A percentile compares a stretch with the other conserved stretches of the same genome.
Evolutionary conservation across 176 grass and related monocot species (phyloP).

Genomic region (Leersia perrieri): DNA sequence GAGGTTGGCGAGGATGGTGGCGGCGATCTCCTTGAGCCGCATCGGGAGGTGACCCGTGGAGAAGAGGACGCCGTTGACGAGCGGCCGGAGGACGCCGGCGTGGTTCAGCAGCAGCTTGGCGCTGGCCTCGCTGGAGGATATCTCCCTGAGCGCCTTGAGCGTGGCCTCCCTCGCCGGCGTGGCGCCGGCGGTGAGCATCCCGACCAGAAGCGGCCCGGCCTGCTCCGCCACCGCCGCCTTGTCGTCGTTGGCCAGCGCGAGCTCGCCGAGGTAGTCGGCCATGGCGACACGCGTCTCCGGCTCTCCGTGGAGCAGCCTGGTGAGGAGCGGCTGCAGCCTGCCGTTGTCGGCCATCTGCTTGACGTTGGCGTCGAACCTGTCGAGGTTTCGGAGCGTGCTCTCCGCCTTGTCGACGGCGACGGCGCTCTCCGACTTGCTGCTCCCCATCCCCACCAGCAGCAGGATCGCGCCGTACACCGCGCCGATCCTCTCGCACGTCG

Average conservation of each 20-base stretch:
- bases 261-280: conserved; percentile 69
- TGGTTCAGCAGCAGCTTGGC: conserved; percentile 58
- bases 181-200: conserved; percentile 47
- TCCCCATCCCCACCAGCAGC: conserved; percentile 73
- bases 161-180: conserved; percentile 63
- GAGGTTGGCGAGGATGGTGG: conserved; percentile 70
- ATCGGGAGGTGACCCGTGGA: conserved; percentile 52
- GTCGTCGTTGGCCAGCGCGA: conserved; percentile 60
- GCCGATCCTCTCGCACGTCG: conserved; percentile 54
- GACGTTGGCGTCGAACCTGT: conserved; percentile 59
- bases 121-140: conserved; percentile 69
- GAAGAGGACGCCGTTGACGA: conserved; percentile 65
- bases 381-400: conserved; percentile 68
- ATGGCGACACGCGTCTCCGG: conserved; percentile 61
- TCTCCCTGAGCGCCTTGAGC: conserved; percentile 65
- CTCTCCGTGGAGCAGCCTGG: conserved; percentile 38
- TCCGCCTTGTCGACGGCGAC: conserved; percentile 67
- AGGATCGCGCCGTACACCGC: conserved; percentile 66
- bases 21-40: conserved; percentile 75
- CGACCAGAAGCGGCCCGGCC: conserved; percentile 56
- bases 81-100: conserved; percentile 64
- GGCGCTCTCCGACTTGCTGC: conserved; percentile 62
- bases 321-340: conserved; percentile 67
- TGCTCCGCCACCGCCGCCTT: conserved; percentile 68
- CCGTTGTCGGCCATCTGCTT: conserved; percentile 90